These are phyloP conservation scores for Rhizopus arrhizus DNA, from an alignment of 371 early-diverging fungal genomes.

Conservation along the genomic window DNA sequence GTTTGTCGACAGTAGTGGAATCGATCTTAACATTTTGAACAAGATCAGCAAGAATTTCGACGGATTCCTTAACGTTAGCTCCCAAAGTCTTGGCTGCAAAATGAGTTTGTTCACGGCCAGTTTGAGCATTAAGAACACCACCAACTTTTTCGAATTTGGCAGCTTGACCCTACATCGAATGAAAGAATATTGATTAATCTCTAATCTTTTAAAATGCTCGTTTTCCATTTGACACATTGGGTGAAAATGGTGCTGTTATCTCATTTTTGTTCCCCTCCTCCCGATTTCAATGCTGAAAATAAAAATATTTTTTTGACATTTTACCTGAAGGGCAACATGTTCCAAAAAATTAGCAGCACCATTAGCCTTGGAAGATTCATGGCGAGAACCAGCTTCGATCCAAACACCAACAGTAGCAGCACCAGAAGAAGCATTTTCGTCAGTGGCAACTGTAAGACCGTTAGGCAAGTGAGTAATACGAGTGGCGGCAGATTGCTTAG, in stretches of 20 bases:
- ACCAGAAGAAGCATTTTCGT: slow-evolving; percentile 87
- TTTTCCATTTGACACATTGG: too few relatives aligned
- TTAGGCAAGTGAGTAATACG: slow-evolving; percentile 85
- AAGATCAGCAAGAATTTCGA: slow-evolving; percentile 94
- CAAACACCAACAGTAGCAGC: slow-evolving; percentile 98
- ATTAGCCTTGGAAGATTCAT: slow-evolving; percentile 77
- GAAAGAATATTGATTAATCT: slow-evolving; percentile 31
- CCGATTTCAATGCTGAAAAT: too few relatives aligned
- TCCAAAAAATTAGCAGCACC: slow-evolving; percentile 98
- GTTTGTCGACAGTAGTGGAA: slow-evolving; percentile 82
- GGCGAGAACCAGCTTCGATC: slow-evolving; percentile 96
- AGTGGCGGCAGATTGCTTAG: slow-evolving; percentile 59
- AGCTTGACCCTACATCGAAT: slow-evolving; percentile 76
- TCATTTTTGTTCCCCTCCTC: too few relatives aligned
- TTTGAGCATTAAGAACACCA: slow-evolving; percentile 96
- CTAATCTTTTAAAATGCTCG: slow-evolving; percentile 60
- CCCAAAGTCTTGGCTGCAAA: slow-evolving; percentile 95
- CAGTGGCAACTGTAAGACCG: slow-evolving; percentile 95
- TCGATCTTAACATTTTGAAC: slow-evolving; percentile 87
- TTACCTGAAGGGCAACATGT: slow-evolving; percentile 98
- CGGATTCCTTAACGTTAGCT: slow-evolving; percentile 83
- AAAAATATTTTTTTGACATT: not conserved
- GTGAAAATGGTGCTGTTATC: too few relatives aligned
- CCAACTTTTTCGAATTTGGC: slow-evolving; percentile 91
- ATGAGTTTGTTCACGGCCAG: slow-evolving; percentile 97